These are phyloP conservation scores for Immersiporthe knoxdaviesiana DNA, from an alignment of 2,329 filamentous ascomycete genomes.

Conservation along the genomic window DNA sequence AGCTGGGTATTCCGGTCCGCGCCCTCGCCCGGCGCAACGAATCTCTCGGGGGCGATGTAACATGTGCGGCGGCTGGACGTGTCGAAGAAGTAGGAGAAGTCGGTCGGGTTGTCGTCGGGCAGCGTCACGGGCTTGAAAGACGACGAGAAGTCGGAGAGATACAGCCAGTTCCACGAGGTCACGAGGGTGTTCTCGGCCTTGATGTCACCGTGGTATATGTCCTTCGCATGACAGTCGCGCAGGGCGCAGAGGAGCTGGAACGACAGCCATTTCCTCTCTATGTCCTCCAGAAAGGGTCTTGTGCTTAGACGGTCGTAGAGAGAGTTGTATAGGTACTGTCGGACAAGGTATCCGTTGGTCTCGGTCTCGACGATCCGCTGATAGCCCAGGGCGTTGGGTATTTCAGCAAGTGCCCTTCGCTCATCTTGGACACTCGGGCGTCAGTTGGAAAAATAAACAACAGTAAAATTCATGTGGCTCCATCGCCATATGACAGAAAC, in stretches of 20 bases:
- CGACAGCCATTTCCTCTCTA: constrained; percentile 98
- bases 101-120: constrained; percentile 93
- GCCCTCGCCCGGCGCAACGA: constrained; percentile 71
- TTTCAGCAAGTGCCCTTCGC: constrained; percentile 74
- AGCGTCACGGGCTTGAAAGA: constrained; percentile 93
- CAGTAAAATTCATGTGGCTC: neutral
- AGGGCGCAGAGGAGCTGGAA: constrained; percentile 93
- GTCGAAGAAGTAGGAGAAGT: constrained; percentile 98
- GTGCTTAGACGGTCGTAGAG: constrained; percentile 97
- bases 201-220: constrained; percentile 96
- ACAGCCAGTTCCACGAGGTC: constrained; percentile 99
- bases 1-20: constrained; percentile 63
- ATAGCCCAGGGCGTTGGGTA: constrained; percentile 90
- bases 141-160: constrained; percentile 95
- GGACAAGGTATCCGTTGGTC: constrained; percentile 87
- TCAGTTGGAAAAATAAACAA: constrained; percentile 17
- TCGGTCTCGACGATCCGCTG: constrained; percentile 90
- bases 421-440: constrained; percentile 63
- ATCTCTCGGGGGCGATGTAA: constrained; percentile 93
- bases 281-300: constrained; percentile 91
- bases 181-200: constrained; percentile 97
- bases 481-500: constrained; percentile 38
- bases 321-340: constrained; percentile 95
- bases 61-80: constrained; percentile 89
- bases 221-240: constrained; percentile 85